Percentiles rank a stretch among this genome's conserved stretches.
Conservation (phyloP, 2,329 filamentous ascomycete species). For the Gnomoniopsis sp. region DNA sequence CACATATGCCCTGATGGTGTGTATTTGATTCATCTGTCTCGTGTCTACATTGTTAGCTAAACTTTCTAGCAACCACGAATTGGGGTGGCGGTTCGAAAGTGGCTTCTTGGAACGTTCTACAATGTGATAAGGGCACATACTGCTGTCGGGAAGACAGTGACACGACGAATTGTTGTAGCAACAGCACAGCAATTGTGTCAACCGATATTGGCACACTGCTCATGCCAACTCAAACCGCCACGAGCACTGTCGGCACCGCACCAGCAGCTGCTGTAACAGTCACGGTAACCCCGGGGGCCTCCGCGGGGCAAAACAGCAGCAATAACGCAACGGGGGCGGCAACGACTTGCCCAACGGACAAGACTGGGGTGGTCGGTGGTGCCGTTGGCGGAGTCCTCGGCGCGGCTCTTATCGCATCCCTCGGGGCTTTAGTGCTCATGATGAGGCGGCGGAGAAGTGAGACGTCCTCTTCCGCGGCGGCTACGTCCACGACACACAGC, state of each 20-base stretch:
- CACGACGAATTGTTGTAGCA: constrained; percentile 19
- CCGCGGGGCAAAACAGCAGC: background rate
- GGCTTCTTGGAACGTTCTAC: constrained; percentile 17
- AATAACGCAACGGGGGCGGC: background rate
- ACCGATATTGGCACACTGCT: constrained; percentile 15
- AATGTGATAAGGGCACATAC: constrained; percentile 19
- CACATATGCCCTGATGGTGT: constrained; percentile 19
- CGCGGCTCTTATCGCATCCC: constrained; percentile 21
- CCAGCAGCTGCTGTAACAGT: constrained; percentile 6
- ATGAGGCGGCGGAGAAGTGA: background rate
- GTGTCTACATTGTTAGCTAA: background rate
- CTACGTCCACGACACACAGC: background rate
- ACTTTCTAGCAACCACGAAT: constrained; percentile 6
- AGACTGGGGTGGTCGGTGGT: constrained; percentile 21
- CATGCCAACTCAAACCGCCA: background rate
- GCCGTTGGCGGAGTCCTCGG: constrained; percentile 22
- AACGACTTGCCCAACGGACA: constrained; percentile 20
- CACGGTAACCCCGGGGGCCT: background rate
- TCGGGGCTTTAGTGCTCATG: constrained; percentile 19
- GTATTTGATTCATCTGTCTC: background rate
- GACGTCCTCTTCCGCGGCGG: background rate
- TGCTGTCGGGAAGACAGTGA: constrained; percentile 19
- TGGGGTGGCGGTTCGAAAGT: constrained; percentile 12
- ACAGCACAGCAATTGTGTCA: constrained; percentile 4
- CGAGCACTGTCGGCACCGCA: background rate